A percentile compares a stretch with the other conserved stretches of the same genome.
These are phyloP conservation scores for Epicoccum nigrum DNA, from an alignment of 2,329 filamentous ascomycete species.

Conservation along the genomic window DNA sequence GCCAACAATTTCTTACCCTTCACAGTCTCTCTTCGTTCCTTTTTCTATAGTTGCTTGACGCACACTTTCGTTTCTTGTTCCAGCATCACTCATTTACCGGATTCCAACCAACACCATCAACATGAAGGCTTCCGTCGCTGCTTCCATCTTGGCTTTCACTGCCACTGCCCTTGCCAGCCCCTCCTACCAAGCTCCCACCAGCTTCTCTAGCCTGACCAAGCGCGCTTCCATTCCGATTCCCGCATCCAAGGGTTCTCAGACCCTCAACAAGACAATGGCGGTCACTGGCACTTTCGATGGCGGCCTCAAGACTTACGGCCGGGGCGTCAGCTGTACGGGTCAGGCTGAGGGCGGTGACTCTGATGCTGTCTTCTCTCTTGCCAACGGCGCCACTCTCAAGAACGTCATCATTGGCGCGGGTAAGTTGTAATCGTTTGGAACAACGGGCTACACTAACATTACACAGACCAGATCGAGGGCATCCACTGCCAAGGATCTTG, in stretches of 20 bases:
- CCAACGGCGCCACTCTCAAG: conserved; percentile 56
- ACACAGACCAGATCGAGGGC: conserved; percentile 47
- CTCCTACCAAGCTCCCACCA: conserved; percentile 20
- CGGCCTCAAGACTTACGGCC: conserved; percentile 32
- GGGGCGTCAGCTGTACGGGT: conserved; percentile 43
- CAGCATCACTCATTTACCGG: conserved; percentile 17
- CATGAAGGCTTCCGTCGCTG: conserved; percentile 33
- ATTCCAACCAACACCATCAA: conserved; percentile 17
- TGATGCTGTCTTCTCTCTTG: conserved; percentile 59
- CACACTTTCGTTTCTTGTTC: conserved; percentile 28
- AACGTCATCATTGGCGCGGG: conserved; percentile 60
- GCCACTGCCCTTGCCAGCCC: conserved; percentile 28
- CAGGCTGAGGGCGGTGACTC: conserved; percentile 51
- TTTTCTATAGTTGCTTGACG: conserved; percentile 27
- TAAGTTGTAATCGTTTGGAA: too few species aligned
- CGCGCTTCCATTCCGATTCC: conserved; percentile 31
- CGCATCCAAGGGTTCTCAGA: conserved; percentile 28
- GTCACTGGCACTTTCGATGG: conserved; percentile 32
- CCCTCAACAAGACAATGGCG: conserved; percentile 21
- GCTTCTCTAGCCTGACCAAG: conserved; percentile 27
- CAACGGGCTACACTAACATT: too few species aligned
- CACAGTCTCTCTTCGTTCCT: conserved; percentile 16
- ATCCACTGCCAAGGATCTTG: conserved; percentile 49
- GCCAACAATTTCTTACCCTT: conserved; percentile 25
- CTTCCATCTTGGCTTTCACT: conserved; percentile 30